Evolutionary conservation across 495 filamentous ascomycete species (phyloP).

Genomic region (Aspergillus cavernicola): DNA sequence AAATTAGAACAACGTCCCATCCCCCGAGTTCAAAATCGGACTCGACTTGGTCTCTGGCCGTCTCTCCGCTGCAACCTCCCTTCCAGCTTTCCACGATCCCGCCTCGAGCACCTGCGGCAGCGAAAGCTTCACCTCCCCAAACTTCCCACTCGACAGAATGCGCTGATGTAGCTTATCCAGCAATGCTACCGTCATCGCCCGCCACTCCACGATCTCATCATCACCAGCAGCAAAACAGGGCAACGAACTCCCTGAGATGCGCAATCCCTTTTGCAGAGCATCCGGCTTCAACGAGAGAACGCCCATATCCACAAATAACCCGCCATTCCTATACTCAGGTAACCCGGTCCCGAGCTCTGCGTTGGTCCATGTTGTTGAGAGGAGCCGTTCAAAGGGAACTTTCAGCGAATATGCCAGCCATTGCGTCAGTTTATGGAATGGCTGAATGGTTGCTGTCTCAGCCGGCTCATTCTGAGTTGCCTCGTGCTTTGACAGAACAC

Average conservation of each 20-base stretch:
- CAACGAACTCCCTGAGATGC: slow-evolving; percentile 52
- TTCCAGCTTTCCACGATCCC: slow-evolving; percentile 66
- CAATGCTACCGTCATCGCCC: slow-evolving; percentile 82
- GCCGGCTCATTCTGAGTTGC: slow-evolving; percentile 1
- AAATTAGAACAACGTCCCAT: slow-evolving; percentile 40
- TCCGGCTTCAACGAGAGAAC: slow-evolving; percentile 69
- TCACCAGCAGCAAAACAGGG: slow-evolving; percentile 66
- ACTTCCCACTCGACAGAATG: slow-evolving; percentile 51
- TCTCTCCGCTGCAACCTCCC: slow-evolving; percentile 38
- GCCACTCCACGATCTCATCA: slow-evolving; percentile 31
- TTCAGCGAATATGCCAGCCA: slow-evolving; percentile 89
- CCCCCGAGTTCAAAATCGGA: slow-evolving; percentile 42
- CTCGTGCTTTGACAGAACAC: slow-evolving; percentile 18
- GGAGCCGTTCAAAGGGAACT: slow-evolving; percentile 77
- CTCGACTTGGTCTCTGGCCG: slow-evolving; percentile 40
- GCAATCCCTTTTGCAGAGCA: slow-evolving; percentile 53
- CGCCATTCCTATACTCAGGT: slow-evolving; percentile 86
- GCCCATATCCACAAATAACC: slow-evolving; percentile 77
- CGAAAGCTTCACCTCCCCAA: slow-evolving; percentile 55
- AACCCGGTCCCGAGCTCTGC: slow-evolving; percentile 76
- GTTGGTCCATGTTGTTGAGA: slow-evolving; percentile 74
- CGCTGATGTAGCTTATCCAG: slow-evolving; percentile 70
- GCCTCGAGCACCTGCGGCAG: slow-evolving; percentile 82
- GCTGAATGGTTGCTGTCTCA: slow-evolving; percentile 28
- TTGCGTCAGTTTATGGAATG: slow-evolving; percentile 86